Percentiles rank a stretch among this genome's conserved stretches.
These are phyloP conservation scores for Cryptosporidium ryanae DNA, from an alignment of 169 alveolate species.

Conservation along the genomic window DNA sequence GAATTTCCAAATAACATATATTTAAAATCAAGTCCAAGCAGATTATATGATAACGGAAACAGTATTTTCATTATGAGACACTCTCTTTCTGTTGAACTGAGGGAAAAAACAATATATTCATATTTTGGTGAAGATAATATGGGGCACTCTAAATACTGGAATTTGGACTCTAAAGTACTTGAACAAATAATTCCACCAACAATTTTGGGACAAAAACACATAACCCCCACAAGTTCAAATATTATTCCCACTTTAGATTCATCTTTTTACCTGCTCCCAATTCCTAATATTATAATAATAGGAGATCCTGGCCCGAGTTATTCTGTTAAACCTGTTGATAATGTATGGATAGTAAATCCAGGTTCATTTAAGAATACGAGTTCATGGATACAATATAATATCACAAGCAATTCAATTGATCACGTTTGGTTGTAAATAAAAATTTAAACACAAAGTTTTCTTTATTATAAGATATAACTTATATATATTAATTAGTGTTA, in stretches of 20 bases:
- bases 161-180: constrained; percentile 13
- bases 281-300: constrained; percentile 48
- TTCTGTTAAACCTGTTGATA: constrained; percentile 30
- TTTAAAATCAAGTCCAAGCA: constrained; percentile 30
- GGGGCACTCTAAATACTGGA: constrained; percentile 40
- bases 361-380: constrained; percentile 66
- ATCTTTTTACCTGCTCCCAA: constrained; percentile 30
- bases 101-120: constrained; percentile 64
- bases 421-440: constrained; percentile 33
- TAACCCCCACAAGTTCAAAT: constrained; percentile 64
- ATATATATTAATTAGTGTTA: neutral
- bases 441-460: too few species aligned
- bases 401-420: constrained; percentile 17
- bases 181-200: constrained; percentile 53
- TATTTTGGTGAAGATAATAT: constrained; percentile 25
- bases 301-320: constrained; percentile 64
- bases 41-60: constrained; percentile 3
- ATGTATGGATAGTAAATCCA: constrained; percentile 58
- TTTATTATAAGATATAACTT: too few species aligned
- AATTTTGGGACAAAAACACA: constrained; percentile 46
- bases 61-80: constrained; percentile 17
- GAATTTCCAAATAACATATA: constrained; percentile 10
- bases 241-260: constrained; percentile 32
- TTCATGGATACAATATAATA: constrained; percentile 63
- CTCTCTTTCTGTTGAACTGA: constrained; percentile 56